A percentile compares a stretch with the other conserved stretches of the same genome.
Conservation (phyloP, 2,329 filamentous ascomycete genomes). For the Venturia asperata region DNA sequence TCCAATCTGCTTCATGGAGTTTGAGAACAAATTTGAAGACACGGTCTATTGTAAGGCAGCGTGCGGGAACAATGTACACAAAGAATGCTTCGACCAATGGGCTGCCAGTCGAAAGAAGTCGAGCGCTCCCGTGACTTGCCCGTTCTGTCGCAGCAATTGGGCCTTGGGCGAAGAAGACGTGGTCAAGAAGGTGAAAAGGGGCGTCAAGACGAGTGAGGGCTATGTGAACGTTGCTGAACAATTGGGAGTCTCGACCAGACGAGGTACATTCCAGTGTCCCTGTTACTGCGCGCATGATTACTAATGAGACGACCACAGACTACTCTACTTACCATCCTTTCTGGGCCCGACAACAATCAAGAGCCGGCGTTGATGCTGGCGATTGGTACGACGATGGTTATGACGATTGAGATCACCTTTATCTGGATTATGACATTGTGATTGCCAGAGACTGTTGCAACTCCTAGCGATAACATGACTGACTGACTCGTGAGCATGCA, state of each 20-base stretch:
- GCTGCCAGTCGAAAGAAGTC: conserved; percentile 24
- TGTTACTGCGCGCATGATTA: background rate
- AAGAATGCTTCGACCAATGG: conserved; percentile 51
- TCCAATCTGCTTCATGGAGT: conserved; percentile 52
- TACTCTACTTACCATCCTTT: conserved; percentile 23
- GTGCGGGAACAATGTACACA: conserved; percentile 59
- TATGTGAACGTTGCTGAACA: conserved; percentile 57
- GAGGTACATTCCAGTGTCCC: conserved; percentile 37
- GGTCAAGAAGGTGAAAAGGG: conserved; percentile 38
- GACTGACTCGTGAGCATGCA: too few relatives aligned
- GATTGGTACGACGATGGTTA: conserved; percentile 16
- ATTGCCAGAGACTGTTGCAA: background rate
- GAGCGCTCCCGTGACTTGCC: conserved; percentile 46
- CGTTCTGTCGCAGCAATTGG: conserved; percentile 55
- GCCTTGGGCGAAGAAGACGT: conserved; percentile 39
- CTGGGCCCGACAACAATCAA: conserved; percentile 22
- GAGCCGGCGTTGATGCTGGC: conserved; percentile 17
- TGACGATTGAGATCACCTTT: background rate
- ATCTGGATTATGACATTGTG: background rate
- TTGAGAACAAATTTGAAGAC: conserved; percentile 39
- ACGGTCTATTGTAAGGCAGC: conserved; percentile 53
- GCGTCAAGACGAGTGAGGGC: conserved; percentile 42
- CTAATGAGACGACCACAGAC: conserved; percentile 19
- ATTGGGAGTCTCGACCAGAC: conserved; percentile 48
- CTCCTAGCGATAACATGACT: background rate